Percentiles rank a stretch among this genome's conserved stretches.
phyloP scores from a whole-genome alignment of 306 rosid species.

The Aeschynomene evenia region DNA sequence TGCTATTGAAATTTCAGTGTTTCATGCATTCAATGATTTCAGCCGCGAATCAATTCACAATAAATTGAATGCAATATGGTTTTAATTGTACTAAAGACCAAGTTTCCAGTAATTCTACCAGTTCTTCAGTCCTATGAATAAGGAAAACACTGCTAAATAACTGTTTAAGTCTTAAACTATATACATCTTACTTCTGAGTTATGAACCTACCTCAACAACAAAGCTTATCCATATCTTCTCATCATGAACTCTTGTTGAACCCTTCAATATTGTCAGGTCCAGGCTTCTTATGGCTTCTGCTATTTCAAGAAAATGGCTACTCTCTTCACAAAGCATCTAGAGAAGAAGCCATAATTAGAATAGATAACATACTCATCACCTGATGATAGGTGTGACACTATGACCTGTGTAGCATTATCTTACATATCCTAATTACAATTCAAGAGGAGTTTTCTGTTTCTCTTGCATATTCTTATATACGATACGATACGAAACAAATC shows the following conservation, averaged over 20 bases:
- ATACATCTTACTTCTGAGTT: constrained; percentile 5
- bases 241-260: constrained; percentile 76
- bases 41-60: neutral
- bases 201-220: constrained; percentile 80
- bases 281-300: constrained; percentile 90
- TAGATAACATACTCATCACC: neutral
- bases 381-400: neutral
- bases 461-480: constrained; percentile 9
- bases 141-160: neutral
- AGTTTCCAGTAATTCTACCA: neutral
- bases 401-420: constrained; percentile 3
- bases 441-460: neutral
- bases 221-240: constrained; percentile 91
- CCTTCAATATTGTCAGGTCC: constrained; percentile 78
- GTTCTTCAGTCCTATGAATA: neutral
- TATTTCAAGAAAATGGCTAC: constrained; percentile 94
- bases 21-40: neutral
- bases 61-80: neutral
- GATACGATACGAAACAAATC: constrained; percentile 16
- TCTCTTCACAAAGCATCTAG: constrained; percentile 94
- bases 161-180: neutral
- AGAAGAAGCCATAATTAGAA: constrained; percentile 26
- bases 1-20: neutral
- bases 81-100: neutral
- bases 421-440: neutral